Evolutionary conservation across 176 grass and related monocot species (phyloP).

Genomic region (Carex parvula): DNA sequence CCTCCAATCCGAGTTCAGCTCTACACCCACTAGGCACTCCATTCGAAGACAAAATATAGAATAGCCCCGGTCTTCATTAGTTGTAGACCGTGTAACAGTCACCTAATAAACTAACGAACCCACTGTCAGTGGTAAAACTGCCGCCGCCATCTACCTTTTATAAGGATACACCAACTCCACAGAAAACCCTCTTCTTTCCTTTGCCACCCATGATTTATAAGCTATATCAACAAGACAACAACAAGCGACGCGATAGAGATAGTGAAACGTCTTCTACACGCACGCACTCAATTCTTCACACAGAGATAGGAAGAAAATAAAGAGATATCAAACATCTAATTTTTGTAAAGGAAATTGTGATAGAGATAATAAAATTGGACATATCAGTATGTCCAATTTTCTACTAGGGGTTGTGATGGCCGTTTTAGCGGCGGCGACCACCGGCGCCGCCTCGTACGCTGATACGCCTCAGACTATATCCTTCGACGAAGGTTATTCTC

Average conservation of each 20-base stretch:
- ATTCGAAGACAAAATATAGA: neutral
- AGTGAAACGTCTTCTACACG: slow-evolving; percentile 14
- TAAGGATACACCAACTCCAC: neutral
- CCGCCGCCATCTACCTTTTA: neutral
- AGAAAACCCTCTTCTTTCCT: neutral
- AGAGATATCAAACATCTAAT: neutral
- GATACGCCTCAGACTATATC: slow-evolving; percentile 31
- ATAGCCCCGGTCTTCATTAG: neutral
- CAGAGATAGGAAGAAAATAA: neutral
- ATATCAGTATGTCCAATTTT: neutral
- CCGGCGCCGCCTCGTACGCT: neutral
- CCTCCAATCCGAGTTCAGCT: slow-evolving; percentile 6
- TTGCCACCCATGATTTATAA: slow-evolving; percentile 16
- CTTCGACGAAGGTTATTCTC: slow-evolving; percentile 53
- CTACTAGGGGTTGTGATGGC: neutral
- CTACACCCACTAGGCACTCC: neutral
- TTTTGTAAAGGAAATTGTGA: neutral
- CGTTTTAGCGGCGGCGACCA: slow-evolving; percentile 1
- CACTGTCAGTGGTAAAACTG: neutral
- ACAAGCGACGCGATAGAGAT: slow-evolving; percentile 6
- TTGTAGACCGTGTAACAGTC: too few species aligned
- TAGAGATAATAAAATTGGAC: neutral
- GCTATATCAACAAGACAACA: neutral
- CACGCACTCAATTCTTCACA: neutral
- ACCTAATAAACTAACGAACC: neutral